These are phyloP conservation scores for Backusella tuberculispora DNA, from an alignment of 192 early-diverging fungal species.

Conservation along the genomic window DNA sequence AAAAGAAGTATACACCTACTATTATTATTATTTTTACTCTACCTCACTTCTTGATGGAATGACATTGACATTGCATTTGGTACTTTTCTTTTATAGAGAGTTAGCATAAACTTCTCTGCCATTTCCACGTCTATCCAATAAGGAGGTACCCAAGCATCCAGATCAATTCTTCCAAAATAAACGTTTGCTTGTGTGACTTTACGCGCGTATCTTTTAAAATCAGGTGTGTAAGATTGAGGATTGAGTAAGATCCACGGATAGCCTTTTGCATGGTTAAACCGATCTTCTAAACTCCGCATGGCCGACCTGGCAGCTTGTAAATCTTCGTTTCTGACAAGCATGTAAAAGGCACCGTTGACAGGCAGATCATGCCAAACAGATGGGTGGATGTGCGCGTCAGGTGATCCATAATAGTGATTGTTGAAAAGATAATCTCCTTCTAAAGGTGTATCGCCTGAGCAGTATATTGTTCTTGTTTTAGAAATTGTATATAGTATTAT, in stretches of 20 bases:
- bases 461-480: background rate
- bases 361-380: slow-evolving; percentile 9
- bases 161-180: slow-evolving; percentile 57
- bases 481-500: background rate
- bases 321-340: slow-evolving; percentile 77
- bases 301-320: slow-evolving; percentile 58
- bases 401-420: background rate
- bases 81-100: slow-evolving; percentile 45
- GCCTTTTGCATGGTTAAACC: slow-evolving; percentile 72
- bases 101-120: slow-evolving; percentile 51
- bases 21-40: background rate
- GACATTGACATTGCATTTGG: slow-evolving; percentile 48
- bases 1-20: background rate
- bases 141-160: slow-evolving; percentile 67
- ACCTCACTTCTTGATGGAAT: slow-evolving; percentile 72
- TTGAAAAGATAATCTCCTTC: background rate
- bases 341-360: slow-evolving; percentile 68
- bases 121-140: slow-evolving; percentile 58
- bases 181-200: slow-evolving; percentile 59
- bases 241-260: slow-evolving; percentile 92
- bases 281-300: slow-evolving; percentile 73
- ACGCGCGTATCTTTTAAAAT: slow-evolving; percentile 62
- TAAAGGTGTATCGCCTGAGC: background rate
- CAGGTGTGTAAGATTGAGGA: slow-evolving; percentile 66
- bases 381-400: background rate